These are phyloP conservation scores for Phytophthora pisi DNA, from an alignment of 352 stramenopile species.

Conservation along the genomic window DNA sequence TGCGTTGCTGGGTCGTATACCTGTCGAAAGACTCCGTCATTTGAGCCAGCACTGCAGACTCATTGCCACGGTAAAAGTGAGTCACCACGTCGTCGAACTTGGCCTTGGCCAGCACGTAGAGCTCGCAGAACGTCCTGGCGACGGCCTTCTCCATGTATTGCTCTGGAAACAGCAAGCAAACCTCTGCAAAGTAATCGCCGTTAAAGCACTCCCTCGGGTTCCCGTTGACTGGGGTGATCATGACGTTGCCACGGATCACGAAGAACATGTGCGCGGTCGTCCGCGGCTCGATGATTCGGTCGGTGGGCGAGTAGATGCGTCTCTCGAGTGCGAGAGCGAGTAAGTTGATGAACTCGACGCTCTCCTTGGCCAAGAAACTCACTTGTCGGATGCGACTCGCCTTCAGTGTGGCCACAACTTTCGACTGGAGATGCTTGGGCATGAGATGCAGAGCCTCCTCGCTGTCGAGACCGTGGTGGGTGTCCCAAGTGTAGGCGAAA, in stretches of 20 bases:
- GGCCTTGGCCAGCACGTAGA: constrained; percentile 66
- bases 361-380: constrained; percentile 68
- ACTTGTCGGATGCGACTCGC: constrained; percentile 62
- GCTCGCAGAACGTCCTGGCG: constrained; percentile 74
- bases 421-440: constrained; percentile 57
- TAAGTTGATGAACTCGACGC: constrained; percentile 64
- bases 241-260: constrained; percentile 55
- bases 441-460: constrained; percentile 56
- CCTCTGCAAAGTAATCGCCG: constrained; percentile 62
- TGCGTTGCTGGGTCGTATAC: constrained; percentile 62
- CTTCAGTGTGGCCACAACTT: constrained; percentile 61
- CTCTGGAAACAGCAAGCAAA: constrained; percentile 49
- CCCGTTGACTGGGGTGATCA: constrained; percentile 46
- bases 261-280: constrained; percentile 74
- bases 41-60: constrained; percentile 25
- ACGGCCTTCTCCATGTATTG: constrained; percentile 62
- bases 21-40: constrained; percentile 53
- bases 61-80: constrained; percentile 53
- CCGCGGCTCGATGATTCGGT: constrained; percentile 65
- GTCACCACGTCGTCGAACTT: constrained; percentile 54
- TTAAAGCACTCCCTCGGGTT: constrained; percentile 52
- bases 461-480: constrained; percentile 58
- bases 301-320: constrained; percentile 53
- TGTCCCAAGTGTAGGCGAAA: constrained; percentile 50
- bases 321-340: constrained; percentile 49